A percentile compares a stretch with the other conserved stretches of the same genome.
Evolutionary conservation across 2,329 filamentous ascomycete species (phyloP).

Genomic region (Ramularia collo-cygni): DNA sequence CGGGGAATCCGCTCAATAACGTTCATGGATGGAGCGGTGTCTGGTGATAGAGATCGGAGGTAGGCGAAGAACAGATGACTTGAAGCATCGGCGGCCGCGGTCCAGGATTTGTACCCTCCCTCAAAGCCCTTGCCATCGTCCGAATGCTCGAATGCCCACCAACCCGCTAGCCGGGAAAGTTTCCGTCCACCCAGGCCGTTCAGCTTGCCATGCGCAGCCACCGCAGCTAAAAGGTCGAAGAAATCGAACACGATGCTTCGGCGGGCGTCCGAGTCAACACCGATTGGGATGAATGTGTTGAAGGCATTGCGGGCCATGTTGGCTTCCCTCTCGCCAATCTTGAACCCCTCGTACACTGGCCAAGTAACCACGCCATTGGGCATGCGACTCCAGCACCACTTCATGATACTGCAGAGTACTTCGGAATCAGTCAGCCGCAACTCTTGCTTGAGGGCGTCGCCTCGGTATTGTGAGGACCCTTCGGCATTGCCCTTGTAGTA

Average conservation of each 20-base stretch:
- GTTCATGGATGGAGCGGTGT: conserved; percentile 58
- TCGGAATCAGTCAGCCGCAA: conserved; percentile 88
- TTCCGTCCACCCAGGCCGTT: conserved; percentile 93
- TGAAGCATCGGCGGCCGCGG: conserved; percentile 85
- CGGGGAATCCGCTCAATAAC: conserved; percentile 82
- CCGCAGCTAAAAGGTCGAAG: conserved; percentile 84
- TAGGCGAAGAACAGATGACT: conserved; percentile 98
- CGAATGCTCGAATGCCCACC: conserved; percentile 95
- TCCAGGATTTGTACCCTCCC: conserved; percentile 85
- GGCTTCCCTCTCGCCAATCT: conserved; percentile 88
- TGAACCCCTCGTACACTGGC: conserved; percentile 96
- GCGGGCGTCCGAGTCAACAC: conserved; percentile 78
- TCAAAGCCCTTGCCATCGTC: conserved; percentile 90
- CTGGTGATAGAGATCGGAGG: conserved; percentile 80
- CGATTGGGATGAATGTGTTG: conserved; percentile 90
- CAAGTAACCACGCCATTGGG: conserved; percentile 88
- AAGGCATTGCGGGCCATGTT: conserved; percentile 88
- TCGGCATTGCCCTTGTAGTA: conserved; percentile 71
- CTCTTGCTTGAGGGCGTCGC: conserved; percentile 72
- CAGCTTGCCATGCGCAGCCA: conserved; percentile 85
- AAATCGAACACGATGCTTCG: conserved; percentile 91
- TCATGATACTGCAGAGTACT: conserved; percentile 88
- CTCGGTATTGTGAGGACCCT: conserved; percentile 51
- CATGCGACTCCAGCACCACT: conserved; percentile 97
- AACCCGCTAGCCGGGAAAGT: conserved; percentile 87